Evolutionary conservation across 352 stramenopile species (phyloP), one percentile per base, ranked within the genome.

Genomic region (Globisporangium recalcitrans): DNA sequence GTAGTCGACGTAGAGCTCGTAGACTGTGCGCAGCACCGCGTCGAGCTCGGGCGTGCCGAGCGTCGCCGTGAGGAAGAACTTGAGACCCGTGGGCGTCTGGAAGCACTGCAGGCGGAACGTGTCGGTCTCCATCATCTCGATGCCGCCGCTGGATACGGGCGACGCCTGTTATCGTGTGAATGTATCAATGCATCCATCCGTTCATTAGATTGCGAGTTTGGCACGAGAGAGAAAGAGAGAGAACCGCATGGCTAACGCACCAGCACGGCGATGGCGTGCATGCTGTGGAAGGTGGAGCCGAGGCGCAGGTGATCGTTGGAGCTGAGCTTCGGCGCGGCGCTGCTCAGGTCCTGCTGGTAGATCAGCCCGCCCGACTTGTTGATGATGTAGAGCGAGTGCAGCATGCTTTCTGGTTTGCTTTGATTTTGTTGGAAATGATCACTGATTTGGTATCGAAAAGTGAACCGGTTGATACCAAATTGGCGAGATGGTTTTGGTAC

Each of bases 1-100:
- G 61, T 96, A 98, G 81, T 98, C 93, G 38, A 96, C 81, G 70
- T 97, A 98, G n/a, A 98, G 69, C 60, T 97, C 90, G 71, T 98
- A 98, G 29, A 98, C 89, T 4, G 80, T 84, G 57, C 80, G 87
- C 63, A 98, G 64, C 3, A 89, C 89, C 26, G 73, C 63, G 55
- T 97, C 91, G 40, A 98, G 64, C 14, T 97, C 88, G 21, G 77
- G 71, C 47, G 88, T 96, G 24, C 82, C 85, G 13, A 95, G 75
- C 26, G 89, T 78, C 22, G 91, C 88, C n/a, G 89, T 97, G 57
- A 97, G 87, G 62, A 98, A 97, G 67, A 98, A 98, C 65, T 97
- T 98, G 57, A 96, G 85, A 1, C 91, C 91, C 16, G 93, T 98
- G 13, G 85, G 75, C 46, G 91, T 96, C 72, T 98, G 89, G 51